Evolutionary conservation across 108 stramenopile genomes (phyloP), one percentile per base, ranked within the genome.

Genomic region (Hondaea fermentalgiana): DNA sequence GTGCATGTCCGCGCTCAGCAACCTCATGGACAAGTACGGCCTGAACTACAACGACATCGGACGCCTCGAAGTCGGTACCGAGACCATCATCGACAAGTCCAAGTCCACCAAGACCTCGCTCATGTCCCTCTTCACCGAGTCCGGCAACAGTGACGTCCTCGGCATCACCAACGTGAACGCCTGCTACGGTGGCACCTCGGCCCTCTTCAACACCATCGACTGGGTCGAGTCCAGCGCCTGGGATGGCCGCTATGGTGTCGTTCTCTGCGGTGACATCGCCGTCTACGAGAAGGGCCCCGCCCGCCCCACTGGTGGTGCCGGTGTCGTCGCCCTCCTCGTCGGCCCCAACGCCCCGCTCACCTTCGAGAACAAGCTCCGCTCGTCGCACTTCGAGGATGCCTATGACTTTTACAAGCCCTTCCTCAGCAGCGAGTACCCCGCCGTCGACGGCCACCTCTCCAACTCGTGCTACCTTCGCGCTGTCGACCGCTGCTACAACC

Each of bases 371-470:
- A 69, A 90, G 64, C 94, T 95, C 60, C 92, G 97, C 69, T 93
- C 97, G 44, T 97, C 97, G 14, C 95, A 97, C 92, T 95, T 97
- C 5, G 92, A 92, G 59, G 92, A 98, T 90, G 97, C 96, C 0
- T 99, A 97, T 96, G 98, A 98, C 91, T 99, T 99, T 92, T 99
- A 95, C 95, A 99, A 99, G 91, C 98, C 98, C 57, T 95, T 97
- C 90, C 94, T 97, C 90, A 90, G 91, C 35, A 95, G 95, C 21
- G 98, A 99, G 92, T 99, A 98, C 94, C 97, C 98, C 5, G 93
- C 92, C 19, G 98, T 99, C 43, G 96, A 99, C 90, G 98, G 98
- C n/a, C 91, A 94, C 35, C 91, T 96, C 87, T 96, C 95, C 90
- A 97, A 99, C 92, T 90, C 93, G 44, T 98, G 98, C 93, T 99